Evolutionary conservation across 371 early-diverging fungal genomes (phyloP).

Genomic region (Zopfochytrium polystomum): DNA sequence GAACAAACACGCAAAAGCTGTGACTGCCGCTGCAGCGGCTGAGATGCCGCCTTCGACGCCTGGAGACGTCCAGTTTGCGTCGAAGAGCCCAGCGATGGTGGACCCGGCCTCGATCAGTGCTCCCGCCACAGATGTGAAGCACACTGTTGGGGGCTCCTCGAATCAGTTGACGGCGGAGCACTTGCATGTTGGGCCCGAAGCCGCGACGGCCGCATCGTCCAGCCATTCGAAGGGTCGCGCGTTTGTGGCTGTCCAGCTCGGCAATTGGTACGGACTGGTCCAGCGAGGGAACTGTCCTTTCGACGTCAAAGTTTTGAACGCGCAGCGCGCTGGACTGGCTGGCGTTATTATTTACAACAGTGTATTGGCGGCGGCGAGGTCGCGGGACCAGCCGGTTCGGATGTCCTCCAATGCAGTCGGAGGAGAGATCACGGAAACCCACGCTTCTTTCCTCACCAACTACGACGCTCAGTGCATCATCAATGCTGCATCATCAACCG

Average conservation of each 20-base stretch:
- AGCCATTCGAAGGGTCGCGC: neutral
- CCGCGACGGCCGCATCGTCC: neutral
- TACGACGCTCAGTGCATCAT: constrained; percentile 16
- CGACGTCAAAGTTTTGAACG: constrained; percentile 35
- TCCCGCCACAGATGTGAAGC: neutral
- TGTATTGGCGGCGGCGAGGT: neutral
- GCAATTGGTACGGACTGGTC: constrained; percentile 29
- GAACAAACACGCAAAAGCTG: neutral
- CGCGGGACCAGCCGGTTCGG: constrained; percentile 25
- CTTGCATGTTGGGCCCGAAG: neutral
- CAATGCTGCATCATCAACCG: neutral
- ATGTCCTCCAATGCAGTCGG: constrained; percentile 27
- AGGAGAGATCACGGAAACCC: constrained; percentile 14
- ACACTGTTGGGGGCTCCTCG: neutral
- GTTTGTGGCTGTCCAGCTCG: neutral
- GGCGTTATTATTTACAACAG: constrained; percentile 38
- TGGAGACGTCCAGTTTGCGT: neutral
- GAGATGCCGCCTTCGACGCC: neutral
- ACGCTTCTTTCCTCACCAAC: constrained; percentile 31
- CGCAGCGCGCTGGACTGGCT: constrained; percentile 39
- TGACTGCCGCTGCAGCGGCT: neutral
- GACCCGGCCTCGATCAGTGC: neutral
- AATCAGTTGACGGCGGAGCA: neutral
- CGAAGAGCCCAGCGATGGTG: neutral
- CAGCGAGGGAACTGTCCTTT: constrained; percentile 43